phyloP scores from a whole-genome alignment of 495 filamentous ascomycete genomes.

The Podospora appendiculata region DNA sequence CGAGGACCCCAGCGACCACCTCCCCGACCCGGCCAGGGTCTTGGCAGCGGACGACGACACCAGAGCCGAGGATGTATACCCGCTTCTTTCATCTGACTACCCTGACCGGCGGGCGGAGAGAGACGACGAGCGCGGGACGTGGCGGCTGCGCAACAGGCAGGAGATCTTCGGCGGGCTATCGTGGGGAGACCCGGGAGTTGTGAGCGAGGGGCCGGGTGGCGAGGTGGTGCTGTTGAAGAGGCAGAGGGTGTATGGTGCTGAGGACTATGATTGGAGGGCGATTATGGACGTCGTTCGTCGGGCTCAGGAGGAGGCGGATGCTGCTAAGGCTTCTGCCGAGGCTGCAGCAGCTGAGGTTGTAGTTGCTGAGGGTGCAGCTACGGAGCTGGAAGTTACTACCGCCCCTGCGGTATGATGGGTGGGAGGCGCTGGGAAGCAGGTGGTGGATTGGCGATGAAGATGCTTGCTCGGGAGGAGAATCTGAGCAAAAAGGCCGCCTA shows the following conservation, averaged over 20 bases:
- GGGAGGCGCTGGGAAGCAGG: too few species aligned
- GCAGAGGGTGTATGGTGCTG: slow-evolving; percentile 17
- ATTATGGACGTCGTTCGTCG: neutral
- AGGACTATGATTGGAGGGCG: slow-evolving; percentile 9
- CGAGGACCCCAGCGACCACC: neutral
- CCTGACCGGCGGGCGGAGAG: slow-evolving; percentile 3
- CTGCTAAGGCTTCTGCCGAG: neutral
- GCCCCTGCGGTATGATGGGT: too few species aligned
- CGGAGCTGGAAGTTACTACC: neutral
- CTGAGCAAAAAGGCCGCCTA: too few species aligned
- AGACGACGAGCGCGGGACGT: neutral
- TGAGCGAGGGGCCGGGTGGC: neutral
- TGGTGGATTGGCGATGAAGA: too few species aligned
- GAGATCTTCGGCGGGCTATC: slow-evolving; percentile 4
- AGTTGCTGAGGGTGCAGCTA: neutral
- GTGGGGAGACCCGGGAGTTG: neutral
- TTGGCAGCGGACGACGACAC: too few species aligned
- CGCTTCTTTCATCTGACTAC: slow-evolving; percentile 9
- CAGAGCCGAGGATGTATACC: slow-evolving; percentile 7
- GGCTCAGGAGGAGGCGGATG: neutral
- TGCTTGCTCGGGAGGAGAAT: too few species aligned
- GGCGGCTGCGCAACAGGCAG: slow-evolving; percentile 6
- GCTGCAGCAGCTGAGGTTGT: neutral
- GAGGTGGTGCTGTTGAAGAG: slow-evolving; percentile 5
- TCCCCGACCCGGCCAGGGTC: neutral